Base-by-base conservation (phyloP, 2,329 filamentous ascomycete species). In the Aphanocladium album region DNA sequence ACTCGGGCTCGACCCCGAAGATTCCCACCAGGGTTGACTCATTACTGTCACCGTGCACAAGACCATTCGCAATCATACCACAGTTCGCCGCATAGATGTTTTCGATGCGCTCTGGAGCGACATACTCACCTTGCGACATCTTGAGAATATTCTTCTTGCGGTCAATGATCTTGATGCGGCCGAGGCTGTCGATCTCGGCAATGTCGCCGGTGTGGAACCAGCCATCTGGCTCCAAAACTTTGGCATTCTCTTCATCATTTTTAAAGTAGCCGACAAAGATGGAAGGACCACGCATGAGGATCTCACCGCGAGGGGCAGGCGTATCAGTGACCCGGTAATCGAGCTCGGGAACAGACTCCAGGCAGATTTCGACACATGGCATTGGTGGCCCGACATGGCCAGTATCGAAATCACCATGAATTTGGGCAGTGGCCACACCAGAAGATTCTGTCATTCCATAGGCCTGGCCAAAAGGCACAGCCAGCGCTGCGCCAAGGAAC, bases 71-170 rank as follows among this genome's bases (percentile, higher is more conserved):
- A 27, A 98, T 78, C 67, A 93, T 87, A 65, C 85, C 88, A 64
- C 87, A 87, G 76, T 89, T 92, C 64, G 89, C 91, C 64, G 96
- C 81, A 74, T 93, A 96, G 39, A 96, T 89, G 73, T 96, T 97
- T 80, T 99, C 95, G 71, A 99, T 91, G 61, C 93, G 90, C 78
- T 99, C 95, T 16, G 95, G 95, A 1, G 93, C 96, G 69, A 99
- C 91, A 77, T 99, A 99, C 78, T 99, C 95, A 73, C 95, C 95
- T 76, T 99, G 95, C 0, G 93, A 88, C 60, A 99, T 85, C 83
- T 99, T 99, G 72, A 99, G 86, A n/a, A 99, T 91, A 76, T 98
- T 98, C 89, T 99, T 99, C 77, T 92, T 89, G 69, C 95, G 92
- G 76, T 99, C 95, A 69, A 99, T 89, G 75, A 99, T 96, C 75